Base-by-base conservation (phyloP, 352 stramenopile species). In the Globisporangium viniferum region DNA sequence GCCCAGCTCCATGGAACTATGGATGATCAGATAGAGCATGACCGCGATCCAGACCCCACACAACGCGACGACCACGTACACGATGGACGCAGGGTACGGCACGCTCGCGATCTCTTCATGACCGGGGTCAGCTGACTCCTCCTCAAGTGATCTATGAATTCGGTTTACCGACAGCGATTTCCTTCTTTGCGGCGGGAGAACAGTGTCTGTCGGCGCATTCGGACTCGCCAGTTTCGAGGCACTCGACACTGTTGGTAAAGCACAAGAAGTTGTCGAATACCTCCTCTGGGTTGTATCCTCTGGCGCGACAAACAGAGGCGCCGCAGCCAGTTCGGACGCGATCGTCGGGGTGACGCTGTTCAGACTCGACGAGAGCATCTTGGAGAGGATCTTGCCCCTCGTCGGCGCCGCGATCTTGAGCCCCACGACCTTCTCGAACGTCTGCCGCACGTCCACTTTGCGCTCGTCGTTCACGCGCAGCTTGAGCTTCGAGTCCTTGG, bases 401-500 rank as follows among this genome's bases (percentile, higher is more conserved):
- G 82, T 73, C 4, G 84, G 84, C n/a, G 80, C 79, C 14, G 81
- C 77, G 58, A 92, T 90, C 70, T 91, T 89, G 44, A 92, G 77
- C 3, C 84, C 84, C 7, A 91, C 79, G 8, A 92, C 84, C 36
- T 82, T 88, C 49, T 89, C 80, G 56, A 92, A 92, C 6, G 79
- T 90, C 54, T 90, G 59, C 0, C 79, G 79, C 14, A 89, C 66
- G 49, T 81, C 75, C 14, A 27, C 29, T 15, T 75, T 75, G 10
- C 58, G 63, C n/a, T 67, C 67, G 4, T 69, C 64, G 2, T 31
- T 62, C 6, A 92, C 79, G 12, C 84, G 82, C 4, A 92, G 58
- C 31, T 90, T 89, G n/a, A 94, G 77, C 56, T 88, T 91, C 0
- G 79, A 39, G 55, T 94, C 86, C 54, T 84, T 88, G 14, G 86